Evolutionary conservation across 495 filamentous ascomycete genomes (phyloP), one percentile per base, ranked within the genome.

Genomic region (Aspergillus incahuasiensis): DNA sequence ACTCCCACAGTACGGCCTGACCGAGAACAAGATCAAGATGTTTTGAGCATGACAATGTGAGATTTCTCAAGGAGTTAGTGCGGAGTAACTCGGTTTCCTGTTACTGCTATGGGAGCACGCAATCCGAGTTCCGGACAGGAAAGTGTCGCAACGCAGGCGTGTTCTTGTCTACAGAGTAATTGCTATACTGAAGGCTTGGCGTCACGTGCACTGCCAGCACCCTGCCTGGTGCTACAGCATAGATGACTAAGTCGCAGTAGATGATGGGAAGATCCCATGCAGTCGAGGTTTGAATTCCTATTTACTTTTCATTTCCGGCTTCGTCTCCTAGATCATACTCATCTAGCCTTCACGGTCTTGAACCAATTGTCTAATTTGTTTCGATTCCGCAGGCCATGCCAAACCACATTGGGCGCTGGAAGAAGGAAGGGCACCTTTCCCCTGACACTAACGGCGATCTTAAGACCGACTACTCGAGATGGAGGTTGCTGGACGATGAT

Each of bases 401-500:
- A 38, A 46, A 43, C 48, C 67, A 69, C 40, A 70, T 78, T 61
- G 71, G 66, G n/a, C 64, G 68, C 9, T 78, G 74, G 74, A 68
- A 69, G 51, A 73, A 68, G 1, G 57, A 56, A 55, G 74, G 73
- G 60, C 70, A 73, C 52, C 57, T 78, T 20, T 58, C 63, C 9
- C 42, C 61, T 11, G 74, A 78, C 54, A 58, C 60, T 28, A 72
- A 76, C 54, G 72, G 72, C 32, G 72, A 78, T 58, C 51, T 61
- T 19, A 68, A 71, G 56, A 97, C 94, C 12, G 92, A 98, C 65
- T 82, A 82, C 54, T 72, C 82, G 0, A 78, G 90, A 66, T 98
- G 94, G 94, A 79, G 94, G 54, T 75, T 97, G 67, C 77, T 84
- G 35, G 86, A 92, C 61, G 90, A 96, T 32, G 75, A 81, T 18